These are phyloP conservation scores for Epichloe uncinata DNA, from an alignment of 2,329 filamentous ascomycete species.

Conservation along the genomic window DNA sequence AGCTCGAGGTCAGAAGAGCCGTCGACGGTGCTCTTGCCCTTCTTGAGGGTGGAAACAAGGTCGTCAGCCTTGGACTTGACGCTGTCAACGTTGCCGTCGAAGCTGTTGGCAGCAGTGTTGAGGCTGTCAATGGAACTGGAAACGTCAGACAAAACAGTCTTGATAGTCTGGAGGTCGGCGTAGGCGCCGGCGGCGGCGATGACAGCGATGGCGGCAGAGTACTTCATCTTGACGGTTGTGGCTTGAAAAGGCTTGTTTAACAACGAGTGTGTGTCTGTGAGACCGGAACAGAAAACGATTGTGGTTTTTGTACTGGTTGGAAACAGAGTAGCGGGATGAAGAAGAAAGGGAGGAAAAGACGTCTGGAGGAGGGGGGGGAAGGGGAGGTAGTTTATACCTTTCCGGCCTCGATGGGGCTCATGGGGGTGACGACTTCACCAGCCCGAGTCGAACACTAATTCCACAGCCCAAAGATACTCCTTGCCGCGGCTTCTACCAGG, in stretches of 20 bases:
- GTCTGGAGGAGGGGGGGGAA: background rate
- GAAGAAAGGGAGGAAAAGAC: background rate
- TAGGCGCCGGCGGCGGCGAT: constrained; percentile 8
- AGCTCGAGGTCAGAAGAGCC: constrained; percentile 7
- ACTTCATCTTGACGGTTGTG: constrained; percentile 9
- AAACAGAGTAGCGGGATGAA: constrained; percentile 3
- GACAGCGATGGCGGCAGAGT: constrained; percentile 6
- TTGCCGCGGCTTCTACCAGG: constrained; percentile 2
- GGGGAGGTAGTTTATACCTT: constrained; percentile 4
- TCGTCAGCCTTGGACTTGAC: constrained; percentile 11
- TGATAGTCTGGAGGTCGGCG: constrained; percentile 8
- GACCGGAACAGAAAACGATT: constrained; percentile 1
- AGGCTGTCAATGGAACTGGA: constrained; percentile 9
- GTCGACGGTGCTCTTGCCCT: constrained; percentile 8
- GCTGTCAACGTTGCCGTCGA: constrained; percentile 11
- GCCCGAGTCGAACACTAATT: background rate
- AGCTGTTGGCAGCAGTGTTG: constrained; percentile 12
- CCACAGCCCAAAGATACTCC: background rate
- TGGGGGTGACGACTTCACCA: background rate
- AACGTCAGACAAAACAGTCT: constrained; percentile 6
- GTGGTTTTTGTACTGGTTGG: background rate
- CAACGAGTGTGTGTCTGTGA: constrained; percentile 6
- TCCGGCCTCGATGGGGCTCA: background rate
- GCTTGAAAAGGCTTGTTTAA: background rate
- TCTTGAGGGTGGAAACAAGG: constrained; percentile 9